Conservation (phyloP, 371 early-diverging fungal species). For the Aphelidium insulamus region DNA sequence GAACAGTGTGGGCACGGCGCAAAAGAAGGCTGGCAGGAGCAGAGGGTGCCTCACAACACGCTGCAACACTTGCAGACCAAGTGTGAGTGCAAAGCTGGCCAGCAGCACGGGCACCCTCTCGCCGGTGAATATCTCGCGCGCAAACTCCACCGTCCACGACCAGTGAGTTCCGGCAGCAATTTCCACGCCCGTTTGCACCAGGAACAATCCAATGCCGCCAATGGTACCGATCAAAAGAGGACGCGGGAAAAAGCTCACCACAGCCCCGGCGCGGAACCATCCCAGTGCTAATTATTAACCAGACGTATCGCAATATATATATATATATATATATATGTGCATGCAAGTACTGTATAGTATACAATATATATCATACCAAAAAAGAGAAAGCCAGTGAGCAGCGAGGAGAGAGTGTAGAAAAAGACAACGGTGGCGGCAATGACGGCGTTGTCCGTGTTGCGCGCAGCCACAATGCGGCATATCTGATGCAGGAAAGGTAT, state of each 20-base stretch:
- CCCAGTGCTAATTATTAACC: not conserved
- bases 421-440: slow-evolving; percentile 71
- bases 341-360: too few relatives aligned
- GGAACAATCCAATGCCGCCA: slow-evolving; percentile 83
- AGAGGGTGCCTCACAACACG: slow-evolving; percentile 34
- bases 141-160: too few relatives aligned
- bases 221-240: slow-evolving; percentile 89
- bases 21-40: slow-evolving; percentile 66
- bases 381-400: slow-evolving; percentile 74
- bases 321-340: too few relatives aligned
- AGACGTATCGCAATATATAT: too few relatives aligned
- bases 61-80: slow-evolving; percentile 24
- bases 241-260: slow-evolving; percentile 81
- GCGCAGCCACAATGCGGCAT: slow-evolving; percentile 14
- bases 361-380: too few relatives aligned
- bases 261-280: slow-evolving; percentile 25
- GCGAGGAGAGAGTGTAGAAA: slow-evolving; percentile 58
- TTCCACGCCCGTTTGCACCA: slow-evolving; percentile 75
- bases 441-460: slow-evolving; percentile 33
- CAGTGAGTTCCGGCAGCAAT: slow-evolving; percentile 49
- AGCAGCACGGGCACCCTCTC: slow-evolving; percentile 9
- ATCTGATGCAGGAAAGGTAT: slow-evolving; percentile 81
- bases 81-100: not conserved
- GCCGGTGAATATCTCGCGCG: slow-evolving; percentile 6
- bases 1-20: slow-evolving; percentile 52